Base-by-base conservation (phyloP, 2,329 filamentous ascomycete species). In the Epichloe scottii region DNA sequence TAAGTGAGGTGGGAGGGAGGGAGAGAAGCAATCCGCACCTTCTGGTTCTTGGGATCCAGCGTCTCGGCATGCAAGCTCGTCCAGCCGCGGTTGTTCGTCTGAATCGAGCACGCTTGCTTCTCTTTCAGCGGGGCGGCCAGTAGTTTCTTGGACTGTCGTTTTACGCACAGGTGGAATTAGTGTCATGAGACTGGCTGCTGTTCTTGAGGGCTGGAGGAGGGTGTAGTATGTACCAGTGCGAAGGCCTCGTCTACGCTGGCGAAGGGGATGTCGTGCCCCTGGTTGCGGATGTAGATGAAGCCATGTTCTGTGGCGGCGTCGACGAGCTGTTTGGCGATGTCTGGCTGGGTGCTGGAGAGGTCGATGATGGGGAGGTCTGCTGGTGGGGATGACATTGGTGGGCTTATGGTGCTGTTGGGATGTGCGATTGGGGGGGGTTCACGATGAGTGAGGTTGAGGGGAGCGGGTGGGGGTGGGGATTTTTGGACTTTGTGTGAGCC, bases 241-340 rank as follows among this genome's bases (percentile, higher is more conserved):
- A 96, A 97, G 8, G 85, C 83, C 43, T 73, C 71, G 10, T 86
- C 75, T 40, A 96, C 80, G 49, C 83, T 77, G 30, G 76, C 68
- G 0, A 75, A 68, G 0, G 84, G 72, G 46, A 96, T 87, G 54
- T 85, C 81, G 12, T 75, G 73, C 42, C 82, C 84, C 21, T 81
- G 76, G 62, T 88, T 90, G 62, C 82, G 84, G 60, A 97, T 82
- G 64, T 93, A 97, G 54, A 96, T 79, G 67, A 97, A 97, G 54
- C 91, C 91, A 68, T 89, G 85, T 50, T 84, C 81, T 38, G 82
- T 79, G 2, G 89, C 90, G 1, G 91, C 91, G 54, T 85, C 78
- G 41, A 96, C 81, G 41, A 97, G 76, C 55, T 81, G 77, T 51
- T 79, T 79, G 48, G 85, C 85, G 19, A 81, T 69, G 44, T 71